phyloP scores from a whole-genome alignment of 2,329 filamentous ascomycete species.

The Chrysoporthe deuterocubensis region DNA sequence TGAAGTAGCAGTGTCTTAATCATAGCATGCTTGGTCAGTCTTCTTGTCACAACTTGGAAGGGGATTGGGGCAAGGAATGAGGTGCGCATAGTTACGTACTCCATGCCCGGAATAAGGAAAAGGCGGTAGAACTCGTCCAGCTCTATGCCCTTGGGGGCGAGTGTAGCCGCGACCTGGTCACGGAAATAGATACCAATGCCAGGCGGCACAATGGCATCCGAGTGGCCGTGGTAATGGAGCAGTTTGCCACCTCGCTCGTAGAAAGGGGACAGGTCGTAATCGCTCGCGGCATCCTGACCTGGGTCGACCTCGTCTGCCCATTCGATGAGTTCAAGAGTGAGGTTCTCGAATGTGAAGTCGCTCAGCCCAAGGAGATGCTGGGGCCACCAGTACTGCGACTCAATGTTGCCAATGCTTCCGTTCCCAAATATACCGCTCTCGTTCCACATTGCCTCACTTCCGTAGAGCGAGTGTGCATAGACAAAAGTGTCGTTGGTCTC shows the following conservation, averaged over 20 bases:
- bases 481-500: no score
- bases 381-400: no score
- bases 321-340: no score
- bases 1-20: background rate
- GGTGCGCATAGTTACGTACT: background rate
- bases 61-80: background rate
- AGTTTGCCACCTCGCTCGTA: slow-evolving; percentile 47
- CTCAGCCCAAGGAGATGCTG: no score
- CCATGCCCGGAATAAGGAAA: slow-evolving; percentile 56
- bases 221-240: slow-evolving; percentile 48
- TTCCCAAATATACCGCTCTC: no score
- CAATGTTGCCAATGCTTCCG: no score
- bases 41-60: background rate
- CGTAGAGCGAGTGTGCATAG: no score
- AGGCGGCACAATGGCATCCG: slow-evolving; percentile 45
- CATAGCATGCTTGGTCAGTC: background rate
- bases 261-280: slow-evolving; percentile 26
- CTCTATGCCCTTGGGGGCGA: background rate
- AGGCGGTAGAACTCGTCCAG: slow-evolving; percentile 33
- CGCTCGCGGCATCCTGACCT: slow-evolving; percentile 7
- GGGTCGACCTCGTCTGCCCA: background rate
- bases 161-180: background rate
- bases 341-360: no score
- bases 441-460: no score
- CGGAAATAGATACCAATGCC: background rate